Evolutionary conservation across 768 basidiomycete species (phyloP), one percentile per base, ranked within the genome.

Genomic region (Pluteus cervinus): DNA sequence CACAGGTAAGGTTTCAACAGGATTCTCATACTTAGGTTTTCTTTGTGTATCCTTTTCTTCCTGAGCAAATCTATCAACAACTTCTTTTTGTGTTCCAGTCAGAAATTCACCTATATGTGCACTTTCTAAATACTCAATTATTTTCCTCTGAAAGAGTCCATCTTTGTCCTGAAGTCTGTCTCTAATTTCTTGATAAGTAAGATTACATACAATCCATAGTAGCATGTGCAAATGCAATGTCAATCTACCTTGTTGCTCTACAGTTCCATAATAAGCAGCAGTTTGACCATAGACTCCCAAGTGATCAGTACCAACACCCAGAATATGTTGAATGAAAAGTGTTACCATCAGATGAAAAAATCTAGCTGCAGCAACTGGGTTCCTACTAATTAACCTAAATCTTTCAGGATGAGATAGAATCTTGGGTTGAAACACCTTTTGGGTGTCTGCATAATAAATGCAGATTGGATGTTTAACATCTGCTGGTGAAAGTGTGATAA

Each of bases 161-260:
- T 52, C 42, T 8, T 28, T 3, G 39, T 47, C 33, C 24, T 58
- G 16, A 2, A 67, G 26, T 7, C 37, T 28, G 2, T 61, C 50
- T 18, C 58, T 29, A 2, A 66, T 55, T 37, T 63, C 53, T 40
- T 63, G 55, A 1, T 62, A 62, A 5, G 48, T 48, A 6, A 55
- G 22, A 3, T 37, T 31, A 7, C 42, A 40, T 37, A 43, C 37
- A 4, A 63, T 50, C 63, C 62, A 64, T 15, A 62, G 6, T 6
- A 58, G 41, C 30, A 54, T 25, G 35, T 60, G 60, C n/a, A 58
- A 29, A 43, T 62, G 60, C 8, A 62, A 15, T 2, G 59, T 54
- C 4, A 54, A 23, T 4, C 56, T 40, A 4, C 57, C 58, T 45
- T 62, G 60, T 21, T 53, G 45, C 36, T 62, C 59, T 9, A 61